Base-by-base conservation (phyloP, 1,139 yeast species). In the Arxiozyma slooffiae region DNA sequence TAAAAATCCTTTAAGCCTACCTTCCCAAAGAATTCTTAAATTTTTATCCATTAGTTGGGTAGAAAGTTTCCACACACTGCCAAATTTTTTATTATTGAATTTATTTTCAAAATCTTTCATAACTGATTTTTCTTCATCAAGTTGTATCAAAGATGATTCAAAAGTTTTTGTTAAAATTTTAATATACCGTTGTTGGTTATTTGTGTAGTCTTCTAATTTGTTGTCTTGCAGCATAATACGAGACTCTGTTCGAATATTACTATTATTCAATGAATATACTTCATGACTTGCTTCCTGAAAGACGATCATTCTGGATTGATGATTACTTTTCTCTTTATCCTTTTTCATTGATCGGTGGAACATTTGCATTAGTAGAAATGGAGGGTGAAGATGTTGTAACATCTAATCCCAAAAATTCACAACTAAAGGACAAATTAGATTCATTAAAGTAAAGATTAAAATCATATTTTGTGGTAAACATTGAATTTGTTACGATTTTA, bases 361-460 rank as follows among this genome's bases (percentile, higher is more conserved):
- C 24, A 18, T 38, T 20, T 7, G 14, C 20, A 9, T 23, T 24
- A 14, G n/a, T 7, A 8, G 17, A 2, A n/a, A 18, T n/a, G 8
- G 30, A 9, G 6, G 36, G n/a, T 30, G 14, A 30, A 8, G 36
- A 30, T 16, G 16, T 30, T 30, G 38, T 2, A 16, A 7, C 11
- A 5, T 30, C 49, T 55, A 64, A 56, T 53, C 70, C 79, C 82
- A 92, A 88, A 26, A 92, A 65, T 62, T 92, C 97, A 60, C 86
- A 81, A 1, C 98, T 98, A 38, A 94, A 67, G 0, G 94, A 81
- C 51, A 92, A 69, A 62, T 92, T 88, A 50, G 96, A 86, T 53
- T 87, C 86, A 61, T 92, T 90, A 0, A 97, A 90, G 64, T 87
- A 92, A 49, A 88, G 72, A 63, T 94, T 94, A 66, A 92, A 92